Evolutionary conservation across 2,329 filamentous ascomycete species (phyloP), one percentile per base, ranked within the genome.

Genomic region (Trichoderma sp.): DNA sequence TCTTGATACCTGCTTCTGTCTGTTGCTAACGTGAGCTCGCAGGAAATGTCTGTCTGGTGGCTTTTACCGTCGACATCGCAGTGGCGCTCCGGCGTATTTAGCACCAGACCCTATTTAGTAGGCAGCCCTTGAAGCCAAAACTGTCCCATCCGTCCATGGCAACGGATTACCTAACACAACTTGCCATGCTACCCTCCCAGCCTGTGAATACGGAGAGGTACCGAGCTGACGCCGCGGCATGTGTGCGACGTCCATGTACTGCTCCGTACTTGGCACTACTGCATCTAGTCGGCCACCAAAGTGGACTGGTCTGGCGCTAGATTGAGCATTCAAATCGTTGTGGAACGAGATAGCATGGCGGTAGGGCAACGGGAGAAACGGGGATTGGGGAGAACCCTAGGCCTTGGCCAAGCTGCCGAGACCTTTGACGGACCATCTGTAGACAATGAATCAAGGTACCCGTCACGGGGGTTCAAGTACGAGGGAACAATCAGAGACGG

Each of bases 321-420:
- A 69, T 71, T 69, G 65, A 72, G 62, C 41, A 63, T 64, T 75
- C 59, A 73, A 66, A 64, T 66, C 69, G 67, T 50, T 65, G 59
- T 65, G 74, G 68, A 75, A 72, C 74, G 45, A 71, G 59, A 75
- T 75, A 62, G 45, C 74, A 75, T 75, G 74, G 59, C 74, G 68
- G 74, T 73, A 75, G 74, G 74, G 68, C 74, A 75, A 65, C 74
- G 74, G 74, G 74, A 73, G 68, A 63, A 72, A 72, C 69, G 69
- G 69, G 68, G 60, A 35, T 63, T 60, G 59, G 62, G 60, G 50
- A 53, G 60, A 71, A 73, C 74, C 67, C 67, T 75, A 68, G 53
- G 64, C 50, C 64, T 24, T 50, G 66, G 73, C 73, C 50, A 75
- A 75, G 24, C 27, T 63, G 56, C 59, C 73, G 65, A 65, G 45